These are phyloP conservation scores for Chenopodium album DNA, from an alignment of 148 eudicot species.

Conservation along the genomic window DNA sequence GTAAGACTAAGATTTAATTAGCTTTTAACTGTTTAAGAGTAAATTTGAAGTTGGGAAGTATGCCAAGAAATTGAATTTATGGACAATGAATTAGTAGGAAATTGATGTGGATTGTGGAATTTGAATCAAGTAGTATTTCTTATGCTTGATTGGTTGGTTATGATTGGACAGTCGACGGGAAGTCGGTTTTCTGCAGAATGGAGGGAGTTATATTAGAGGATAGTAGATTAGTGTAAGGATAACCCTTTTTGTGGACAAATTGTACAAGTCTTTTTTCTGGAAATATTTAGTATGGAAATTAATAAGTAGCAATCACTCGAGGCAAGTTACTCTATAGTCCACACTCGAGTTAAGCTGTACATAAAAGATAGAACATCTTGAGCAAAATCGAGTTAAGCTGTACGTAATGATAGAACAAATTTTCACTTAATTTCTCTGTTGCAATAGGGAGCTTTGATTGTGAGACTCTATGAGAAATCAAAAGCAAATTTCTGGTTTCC, in stretches of 20 bases:
- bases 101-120: not conserved
- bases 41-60: not conserved
- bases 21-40: not conserved
- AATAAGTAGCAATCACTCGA: not conserved
- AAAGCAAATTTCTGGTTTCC: not conserved
- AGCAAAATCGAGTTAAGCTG: not conserved
- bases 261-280: not conserved
- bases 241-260: not conserved
- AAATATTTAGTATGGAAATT: not conserved
- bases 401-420: not conserved
- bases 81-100: not conserved
- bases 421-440: not conserved
- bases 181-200: not conserved
- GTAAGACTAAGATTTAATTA: not conserved
- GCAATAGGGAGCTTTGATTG: not conserved
- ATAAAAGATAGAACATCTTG: too few relatives aligned
- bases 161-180: not conserved
- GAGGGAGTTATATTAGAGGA: not conserved
- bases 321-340: not conserved
- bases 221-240: not conserved
- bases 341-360: not conserved
- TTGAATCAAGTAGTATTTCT: not conserved
- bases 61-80: not conserved
- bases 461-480: not conserved
- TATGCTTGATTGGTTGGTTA: constrained; percentile 6